Base-by-base conservation (phyloP, 2,329 filamentous ascomycete genomes). In the Colletotrichum liriopes region DNA sequence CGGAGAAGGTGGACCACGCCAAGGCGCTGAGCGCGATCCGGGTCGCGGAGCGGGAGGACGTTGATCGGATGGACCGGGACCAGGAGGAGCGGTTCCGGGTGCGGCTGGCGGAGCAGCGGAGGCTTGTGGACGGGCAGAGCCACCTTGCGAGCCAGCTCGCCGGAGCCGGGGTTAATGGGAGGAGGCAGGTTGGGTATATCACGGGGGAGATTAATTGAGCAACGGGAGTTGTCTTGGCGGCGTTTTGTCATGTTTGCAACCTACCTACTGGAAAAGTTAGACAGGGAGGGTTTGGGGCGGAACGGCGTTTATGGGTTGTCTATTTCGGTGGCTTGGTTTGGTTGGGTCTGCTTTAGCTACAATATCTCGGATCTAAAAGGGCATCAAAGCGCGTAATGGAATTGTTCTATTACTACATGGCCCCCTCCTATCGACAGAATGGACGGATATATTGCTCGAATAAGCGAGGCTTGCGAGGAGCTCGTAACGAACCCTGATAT, bases 181-280 rank as follows among this genome's bases (percentile, higher is more conserved):
- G 86, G 75, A 83, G 85, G 73, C 86, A 89, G 81, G 87, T 90
- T 81, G 88, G 88, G n/a, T 90, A 84, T 74, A 83, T 90, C 41
- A 85, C 85, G 56, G 84, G 84, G 59, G 88, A 90, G 80, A 70
- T 89, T 77, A 84, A 84, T 72, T 87, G 76, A 77, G 51, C 6
- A 26, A 5, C 7, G 26, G 29, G 26, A 32, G 6, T 6, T 32
- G 29, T 32, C 29, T 3, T 32, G 29, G 29, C 29, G 29, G 29
- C 29, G 29, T 32, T 32, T 37, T 37, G 35, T 37, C 35, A 37
- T 11, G 35, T 37, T 32, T 32, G 29, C 29, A 3, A 32, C 29
- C 35, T 45, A 8, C 18, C 43, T n/a, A 45, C 43, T 45, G 43
- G 18, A 45, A 45, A 45, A 45, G 43, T 20, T n/a, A 45, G 43